Evolutionary conservation across 306 rosid species (phyloP).

Genomic region (Castanea crenata): DNA sequence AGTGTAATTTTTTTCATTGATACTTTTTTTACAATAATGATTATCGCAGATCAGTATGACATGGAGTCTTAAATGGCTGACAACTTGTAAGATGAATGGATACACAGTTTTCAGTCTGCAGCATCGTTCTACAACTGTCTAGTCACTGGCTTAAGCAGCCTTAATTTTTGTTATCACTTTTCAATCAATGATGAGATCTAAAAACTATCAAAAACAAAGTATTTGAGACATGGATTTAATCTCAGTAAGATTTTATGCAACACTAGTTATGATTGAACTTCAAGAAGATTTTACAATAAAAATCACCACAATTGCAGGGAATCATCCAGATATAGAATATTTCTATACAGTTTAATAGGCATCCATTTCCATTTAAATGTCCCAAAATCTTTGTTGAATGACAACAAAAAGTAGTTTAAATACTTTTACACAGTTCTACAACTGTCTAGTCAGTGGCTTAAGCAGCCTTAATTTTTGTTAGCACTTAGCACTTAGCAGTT

Average conservation of each 20-base stretch:
- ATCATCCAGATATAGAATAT: neutral
- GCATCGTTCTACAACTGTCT: neutral
- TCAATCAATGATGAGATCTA: slow-evolving; percentile 12
- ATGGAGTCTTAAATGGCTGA: slow-evolving; percentile 17
- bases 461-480: neutral
- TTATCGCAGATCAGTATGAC: neutral
- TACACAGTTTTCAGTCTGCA: slow-evolving; percentile 10
- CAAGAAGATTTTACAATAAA: neutral
- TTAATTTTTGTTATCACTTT: neutral
- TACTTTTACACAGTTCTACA: too few relatives aligned
- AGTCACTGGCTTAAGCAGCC: neutral
- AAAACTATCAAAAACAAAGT: neutral
- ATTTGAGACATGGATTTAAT: neutral
- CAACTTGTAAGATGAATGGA: slow-evolving; percentile 6
- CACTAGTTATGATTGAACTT: too few relatives aligned
- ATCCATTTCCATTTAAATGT: neutral
- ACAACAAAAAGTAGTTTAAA: neutral
- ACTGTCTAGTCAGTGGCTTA: neutral
- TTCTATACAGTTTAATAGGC: neutral
- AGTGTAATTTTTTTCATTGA: neutral
- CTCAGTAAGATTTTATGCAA: neutral
- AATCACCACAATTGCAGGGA: neutral
- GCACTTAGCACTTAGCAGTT: neutral
- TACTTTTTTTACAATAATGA: too few relatives aligned
- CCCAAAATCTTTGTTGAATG: neutral